Evolutionary conservation across 805 yeast genomes (phyloP).

Genomic region (Zygoascus bituminiphila): DNA sequence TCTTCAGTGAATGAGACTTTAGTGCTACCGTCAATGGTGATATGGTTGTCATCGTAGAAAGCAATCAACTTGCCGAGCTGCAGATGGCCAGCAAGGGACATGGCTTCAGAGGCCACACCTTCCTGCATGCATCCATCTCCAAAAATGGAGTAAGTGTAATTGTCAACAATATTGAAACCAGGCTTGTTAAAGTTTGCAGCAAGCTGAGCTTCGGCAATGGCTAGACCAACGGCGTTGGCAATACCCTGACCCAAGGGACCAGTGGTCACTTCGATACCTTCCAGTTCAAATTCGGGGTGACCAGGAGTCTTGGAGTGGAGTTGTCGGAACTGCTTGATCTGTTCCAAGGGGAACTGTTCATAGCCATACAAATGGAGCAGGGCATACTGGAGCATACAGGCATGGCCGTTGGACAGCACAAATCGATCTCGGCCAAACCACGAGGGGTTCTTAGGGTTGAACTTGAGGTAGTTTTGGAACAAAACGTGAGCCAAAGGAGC

Average conservation of each 20-base stretch:
- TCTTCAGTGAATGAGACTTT: slow-evolving; percentile 88
- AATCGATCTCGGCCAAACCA: slow-evolving; percentile 97
- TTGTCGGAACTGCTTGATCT: slow-evolving; percentile 85
- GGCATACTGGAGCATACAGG: slow-evolving; percentile 81
- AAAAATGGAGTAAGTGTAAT: slow-evolving; percentile 67
- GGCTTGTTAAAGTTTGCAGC: slow-evolving; percentile 95
- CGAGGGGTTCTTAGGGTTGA: slow-evolving; percentile 84
- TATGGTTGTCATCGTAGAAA: slow-evolving; percentile 93
- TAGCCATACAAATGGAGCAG: slow-evolving; percentile 81
- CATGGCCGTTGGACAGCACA: slow-evolving; percentile 93
- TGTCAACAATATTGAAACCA: slow-evolving; percentile 60
- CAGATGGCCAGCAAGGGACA: slow-evolving; percentile 93
- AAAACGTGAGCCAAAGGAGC: slow-evolving; percentile 92
- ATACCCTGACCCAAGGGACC: slow-evolving; percentile 99
- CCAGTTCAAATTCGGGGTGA: slow-evolving; percentile 85
- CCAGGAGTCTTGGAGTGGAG: slow-evolving; percentile 90
- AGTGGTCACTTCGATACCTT: slow-evolving; percentile 95
- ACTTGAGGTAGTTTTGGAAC: slow-evolving; percentile 64
- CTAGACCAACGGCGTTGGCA: slow-evolving; percentile 91
- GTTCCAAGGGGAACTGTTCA: slow-evolving; percentile 62
- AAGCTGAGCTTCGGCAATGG: slow-evolving; percentile 85
- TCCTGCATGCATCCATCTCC: slow-evolving; percentile 99
- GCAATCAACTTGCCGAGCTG: slow-evolving; percentile 88
- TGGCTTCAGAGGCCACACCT: slow-evolving; percentile 93
- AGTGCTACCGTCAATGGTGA: slow-evolving; percentile 94